Base-by-base conservation (phyloP, 116 monocot species). In the Dioscorea cayenensis region DNA sequence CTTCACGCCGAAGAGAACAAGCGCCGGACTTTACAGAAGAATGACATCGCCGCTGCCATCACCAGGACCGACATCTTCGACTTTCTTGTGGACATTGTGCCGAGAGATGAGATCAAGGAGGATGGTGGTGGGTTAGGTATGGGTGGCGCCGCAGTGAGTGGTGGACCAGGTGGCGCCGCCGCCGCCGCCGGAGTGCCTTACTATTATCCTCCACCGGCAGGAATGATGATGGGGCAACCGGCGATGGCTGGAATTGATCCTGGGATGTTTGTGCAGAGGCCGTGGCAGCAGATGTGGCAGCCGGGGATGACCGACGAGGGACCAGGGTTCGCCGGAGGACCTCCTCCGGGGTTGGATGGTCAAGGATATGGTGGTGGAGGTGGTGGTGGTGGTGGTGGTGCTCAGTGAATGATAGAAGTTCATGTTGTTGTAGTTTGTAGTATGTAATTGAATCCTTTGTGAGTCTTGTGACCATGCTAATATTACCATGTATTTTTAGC, bases 1-100 rank as follows among this genome's bases (percentile, higher is more conserved):
- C 73, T 75, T 43, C 81, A 85, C 71, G 76, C 82, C 20, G 82
- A 82, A 75, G 81, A 81, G 77, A 78, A 72, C 77, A 85, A 78
- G 75, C 77, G 85, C 16, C 71, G 81, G 2, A 85, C 85, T 0
- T 58, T 85, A 55, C 85, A 82, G 82, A 78, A 67, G 76, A 85
- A 78, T 37, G 85, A 85, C 69, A 74, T 82, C 21, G 82, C 78
- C 6, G 85, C 85, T 1, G 85, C 81, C 49, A 79, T 85, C 60
- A 79, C 73, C 7, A 61, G 78, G 65, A 85, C 75, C 37, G 81
- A 85, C 25, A 76, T 81, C 5, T 85, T 85, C 50, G 85, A 85
- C 51, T 85, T 85, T 60, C 69, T 85, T 3, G 75, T 85, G 1
- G 85, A 85, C 59, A 81, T 85, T 8, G 79, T 85, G 4, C 78